Base-by-base conservation (phyloP, 2,329 filamentous ascomycete species). In the Hysterium pulicare region DNA sequence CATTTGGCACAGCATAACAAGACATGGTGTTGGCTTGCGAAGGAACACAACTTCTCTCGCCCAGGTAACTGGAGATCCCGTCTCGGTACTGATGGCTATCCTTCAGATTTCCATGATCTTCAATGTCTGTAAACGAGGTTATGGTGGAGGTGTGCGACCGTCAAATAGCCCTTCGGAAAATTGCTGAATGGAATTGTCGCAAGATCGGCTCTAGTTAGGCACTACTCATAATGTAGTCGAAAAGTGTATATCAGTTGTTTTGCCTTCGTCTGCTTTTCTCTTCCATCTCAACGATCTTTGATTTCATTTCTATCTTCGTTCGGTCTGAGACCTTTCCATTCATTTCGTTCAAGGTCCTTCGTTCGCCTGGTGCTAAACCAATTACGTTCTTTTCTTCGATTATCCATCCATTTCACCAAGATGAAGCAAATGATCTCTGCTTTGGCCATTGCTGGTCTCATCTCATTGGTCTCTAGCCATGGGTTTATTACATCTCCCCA, bases 401-500 rank as follows among this genome's bases (percentile, higher is more conserved):
- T n/a, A n/a, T n/a, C n/a, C n/a, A n/a, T n/a, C n/a, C n/a, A n/a
- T n/a, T n/a, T n/a, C n/a, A 34, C 40, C 59, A 70, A 53, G 49
- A 72, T 71, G 71, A 71, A 72, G 63, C 62, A 66, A 36, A 53
- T 23, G 38, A 59, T 66, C 54, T 58, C 66, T 40, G 55, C 71
- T 48, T 51, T 72, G 47, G 55, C 53, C 50, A 47, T 73, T 40
- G 67, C 71, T 50, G 64, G 67, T 54, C 58, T 77, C 30, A 54
- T 70, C 52, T 66, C 70, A 46, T 64, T 71, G 44, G 77, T 73
- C 51, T 66, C 71, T 39, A 76, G 68, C 53, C 78, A 81, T 62
- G 78, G 78, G 50, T 74, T 71, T 58, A 70, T 81, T 60, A 66
- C 59, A 44, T 65, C 55, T 28, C 78, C 78, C 8, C 47, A 57